Conservation (phyloP, 1,284 basidiomycete species). For the Phylloporus sp. region DNA sequence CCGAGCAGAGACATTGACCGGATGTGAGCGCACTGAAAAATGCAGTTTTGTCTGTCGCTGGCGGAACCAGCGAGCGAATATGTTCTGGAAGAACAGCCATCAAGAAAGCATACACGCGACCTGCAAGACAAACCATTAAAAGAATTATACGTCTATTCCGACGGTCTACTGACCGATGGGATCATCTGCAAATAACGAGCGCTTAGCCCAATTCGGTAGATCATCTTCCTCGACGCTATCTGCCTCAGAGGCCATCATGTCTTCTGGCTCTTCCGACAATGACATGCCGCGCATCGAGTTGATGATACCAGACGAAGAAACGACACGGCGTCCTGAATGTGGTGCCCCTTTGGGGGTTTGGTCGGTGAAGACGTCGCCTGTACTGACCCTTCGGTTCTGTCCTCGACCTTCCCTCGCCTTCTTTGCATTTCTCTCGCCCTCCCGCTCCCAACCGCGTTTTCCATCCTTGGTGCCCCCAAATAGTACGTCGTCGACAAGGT, state of each 20-base stretch:
- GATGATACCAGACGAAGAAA: constrained; percentile 58
- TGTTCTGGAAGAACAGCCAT: constrained; percentile 52
- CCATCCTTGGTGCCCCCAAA: constrained; percentile 65
- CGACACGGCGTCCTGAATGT: constrained; percentile 52
- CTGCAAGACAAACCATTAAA: constrained; percentile 45
- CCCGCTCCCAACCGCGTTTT: constrained; percentile 63
- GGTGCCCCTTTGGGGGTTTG: constrained; percentile 30
- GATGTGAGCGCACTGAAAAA: constrained; percentile 73
- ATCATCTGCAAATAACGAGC: constrained; percentile 59
- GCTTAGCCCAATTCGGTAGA: constrained; percentile 78
- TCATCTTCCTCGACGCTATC: constrained; percentile 53
- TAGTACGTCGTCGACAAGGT: constrained; percentile 76
- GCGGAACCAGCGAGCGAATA: constrained; percentile 54
- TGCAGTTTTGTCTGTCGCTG: constrained; percentile 46
- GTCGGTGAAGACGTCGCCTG: constrained; percentile 50
- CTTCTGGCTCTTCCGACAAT: constrained; percentile 68
- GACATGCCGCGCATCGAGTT: constrained; percentile 55
- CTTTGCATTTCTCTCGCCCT: constrained; percentile 52
- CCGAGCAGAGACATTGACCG: constrained; percentile 80
- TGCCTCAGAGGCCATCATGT: constrained; percentile 60
- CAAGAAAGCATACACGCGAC: constrained; percentile 66
- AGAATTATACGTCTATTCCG: neutral
- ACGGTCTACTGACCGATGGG: constrained; percentile 58
- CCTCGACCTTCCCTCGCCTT: constrained; percentile 47
- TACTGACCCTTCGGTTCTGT: constrained; percentile 60